A percentile compares a stretch with the other conserved stretches of the same genome.
These are phyloP conservation scores for Eutrema japonicum DNA, from an alignment of 345 rosid species.

Conservation along the genomic window DNA sequence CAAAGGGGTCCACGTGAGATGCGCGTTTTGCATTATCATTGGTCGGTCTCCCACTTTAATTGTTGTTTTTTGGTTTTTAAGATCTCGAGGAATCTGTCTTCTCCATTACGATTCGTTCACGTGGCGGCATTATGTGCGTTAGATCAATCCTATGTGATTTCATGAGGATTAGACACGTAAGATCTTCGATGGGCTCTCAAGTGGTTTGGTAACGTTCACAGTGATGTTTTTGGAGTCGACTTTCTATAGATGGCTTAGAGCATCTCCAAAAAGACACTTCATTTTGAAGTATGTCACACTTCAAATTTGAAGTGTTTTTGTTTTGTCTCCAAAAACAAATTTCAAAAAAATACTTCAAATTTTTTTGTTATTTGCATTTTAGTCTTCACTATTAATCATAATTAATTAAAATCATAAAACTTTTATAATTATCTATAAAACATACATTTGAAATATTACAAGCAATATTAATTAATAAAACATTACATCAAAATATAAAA, in stretches of 20 bases:
- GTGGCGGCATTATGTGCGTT: neutral
- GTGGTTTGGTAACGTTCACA: conserved; percentile 10
- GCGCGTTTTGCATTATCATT: conserved; percentile 47
- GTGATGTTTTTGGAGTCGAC: neutral
- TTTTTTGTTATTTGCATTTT: too few species aligned
- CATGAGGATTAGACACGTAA: neutral
- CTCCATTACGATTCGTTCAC: conserved; percentile 30
- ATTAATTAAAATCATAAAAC: too few species aligned
- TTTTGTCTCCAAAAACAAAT: too few species aligned
- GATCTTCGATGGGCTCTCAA: conserved; percentile 8
- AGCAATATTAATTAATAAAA: too few species aligned
- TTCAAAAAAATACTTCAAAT: too few species aligned
- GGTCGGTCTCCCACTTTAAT: conserved; percentile 39
- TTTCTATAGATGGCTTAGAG: neutral
- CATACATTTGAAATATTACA: too few species aligned
- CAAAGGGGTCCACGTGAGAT: conserved; percentile 44
- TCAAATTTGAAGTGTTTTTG: too few species aligned
- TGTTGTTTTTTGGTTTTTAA: conserved; percentile 1
- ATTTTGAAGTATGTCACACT: too few species aligned
- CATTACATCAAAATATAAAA: too few species aligned
- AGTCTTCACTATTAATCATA: too few species aligned
- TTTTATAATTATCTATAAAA: too few species aligned
- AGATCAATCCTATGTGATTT: neutral
- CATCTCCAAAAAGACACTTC: too few species aligned
- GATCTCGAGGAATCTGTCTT: conserved; percentile 45